A percentile compares a stretch with the other conserved stretches of the same genome.
These are phyloP conservation scores for Talaromyces piceae DNA, from an alignment of 2,329 filamentous ascomycete species.

Conservation along the genomic window DNA sequence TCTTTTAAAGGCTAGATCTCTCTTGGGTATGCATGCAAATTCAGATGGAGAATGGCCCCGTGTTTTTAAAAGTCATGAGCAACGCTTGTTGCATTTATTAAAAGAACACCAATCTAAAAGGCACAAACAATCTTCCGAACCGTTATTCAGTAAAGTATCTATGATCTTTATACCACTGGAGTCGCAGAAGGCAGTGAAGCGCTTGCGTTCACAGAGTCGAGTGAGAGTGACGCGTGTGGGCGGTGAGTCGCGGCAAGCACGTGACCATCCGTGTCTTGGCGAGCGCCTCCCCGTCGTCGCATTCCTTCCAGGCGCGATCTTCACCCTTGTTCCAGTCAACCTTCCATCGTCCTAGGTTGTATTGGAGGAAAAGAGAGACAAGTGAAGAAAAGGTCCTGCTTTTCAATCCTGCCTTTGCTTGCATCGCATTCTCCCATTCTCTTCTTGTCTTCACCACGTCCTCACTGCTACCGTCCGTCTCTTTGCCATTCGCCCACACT, in stretches of 20 bases:
- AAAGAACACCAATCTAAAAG: too few species aligned
- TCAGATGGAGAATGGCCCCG: too few species aligned
- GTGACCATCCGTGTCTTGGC: neutral
- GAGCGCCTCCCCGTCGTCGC: neutral
- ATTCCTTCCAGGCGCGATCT: neutral
- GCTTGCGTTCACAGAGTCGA: neutral
- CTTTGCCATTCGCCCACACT: too few species aligned
- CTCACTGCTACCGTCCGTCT: conserved; percentile 2
- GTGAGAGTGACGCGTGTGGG: neutral
- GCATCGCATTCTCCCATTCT: conserved; percentile 20
- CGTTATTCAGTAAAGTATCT: too few species aligned
- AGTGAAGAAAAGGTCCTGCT: conserved; percentile 12
- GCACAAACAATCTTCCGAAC: too few species aligned
- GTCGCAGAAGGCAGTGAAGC: too few species aligned
- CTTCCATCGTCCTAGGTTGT: conserved; percentile 1
- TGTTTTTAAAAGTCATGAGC: too few species aligned
- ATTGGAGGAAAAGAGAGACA: conserved; percentile 9
- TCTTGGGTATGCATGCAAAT: too few species aligned
- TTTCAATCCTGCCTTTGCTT: conserved; percentile 10
- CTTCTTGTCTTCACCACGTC: conserved; percentile 8
- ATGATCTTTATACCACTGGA: too few species aligned
- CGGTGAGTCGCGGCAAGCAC: conserved; percentile 5
- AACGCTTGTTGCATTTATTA: too few species aligned
- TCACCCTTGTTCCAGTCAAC: too few species aligned
- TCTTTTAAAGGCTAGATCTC: too few species aligned